A percentile compares a stretch with the other conserved stretches of the same genome.
These are phyloP conservation scores for Meripilus lineatus DNA, from an alignment of 1,284 basidiomycete genomes.

Conservation along the genomic window DNA sequence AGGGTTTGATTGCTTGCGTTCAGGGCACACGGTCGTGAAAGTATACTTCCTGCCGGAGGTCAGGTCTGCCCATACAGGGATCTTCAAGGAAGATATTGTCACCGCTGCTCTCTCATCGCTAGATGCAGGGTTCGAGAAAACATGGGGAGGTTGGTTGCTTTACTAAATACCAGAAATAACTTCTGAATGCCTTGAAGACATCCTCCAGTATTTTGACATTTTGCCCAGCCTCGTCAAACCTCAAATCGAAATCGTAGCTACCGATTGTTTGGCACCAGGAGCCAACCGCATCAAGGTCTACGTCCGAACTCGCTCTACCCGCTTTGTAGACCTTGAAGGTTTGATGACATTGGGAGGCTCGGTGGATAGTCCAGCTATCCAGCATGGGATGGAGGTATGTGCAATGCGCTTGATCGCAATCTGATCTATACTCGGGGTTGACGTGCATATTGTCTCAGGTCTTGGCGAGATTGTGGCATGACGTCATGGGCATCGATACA, in stretches of 20 bases:
- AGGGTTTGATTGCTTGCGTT: slow-evolving; percentile 3
- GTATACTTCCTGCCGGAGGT: slow-evolving; percentile 4
- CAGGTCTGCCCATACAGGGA: neutral
- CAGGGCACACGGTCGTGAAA: neutral
- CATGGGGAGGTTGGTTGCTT: neutral
- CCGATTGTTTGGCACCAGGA: neutral
- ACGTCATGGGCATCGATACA: slow-evolving; percentile 4
- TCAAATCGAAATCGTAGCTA: slow-evolving; percentile 2
- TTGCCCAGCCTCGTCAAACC: neutral
- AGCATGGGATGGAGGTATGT: slow-evolving; percentile 2
- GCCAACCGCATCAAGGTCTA: slow-evolving; percentile 4
- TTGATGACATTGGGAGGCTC: slow-evolving; percentile 2
- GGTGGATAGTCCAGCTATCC: neutral
- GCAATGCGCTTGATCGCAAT: neutral
- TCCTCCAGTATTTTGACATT: neutral
- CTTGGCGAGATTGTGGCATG: neutral
- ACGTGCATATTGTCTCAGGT: slow-evolving; percentile 2
- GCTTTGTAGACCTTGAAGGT: neutral
- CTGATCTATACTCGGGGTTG: no score
- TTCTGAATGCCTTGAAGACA: neutral
- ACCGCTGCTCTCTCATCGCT: neutral
- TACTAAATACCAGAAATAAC: no score
- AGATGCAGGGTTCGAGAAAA: no score
- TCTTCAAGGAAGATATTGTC: neutral
- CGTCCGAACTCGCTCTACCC: slow-evolving; percentile 1